Evolutionary conservation across 768 basidiomycete species (phyloP).

Genomic region (Kwoniella botswanensis): DNA sequence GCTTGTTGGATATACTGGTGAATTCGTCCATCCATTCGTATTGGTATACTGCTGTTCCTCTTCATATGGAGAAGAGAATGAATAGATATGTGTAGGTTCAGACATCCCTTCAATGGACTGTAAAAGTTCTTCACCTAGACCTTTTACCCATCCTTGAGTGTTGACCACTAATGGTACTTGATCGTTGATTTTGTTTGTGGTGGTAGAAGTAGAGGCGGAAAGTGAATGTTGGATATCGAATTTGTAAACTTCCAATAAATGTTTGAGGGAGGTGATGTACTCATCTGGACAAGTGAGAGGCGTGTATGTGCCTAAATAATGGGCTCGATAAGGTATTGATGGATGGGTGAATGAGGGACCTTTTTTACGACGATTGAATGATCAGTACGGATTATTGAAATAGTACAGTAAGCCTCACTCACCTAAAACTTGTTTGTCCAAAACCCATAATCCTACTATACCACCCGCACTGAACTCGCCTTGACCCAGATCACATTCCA

Average conservation of each 20-base stretch:
- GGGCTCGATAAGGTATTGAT: conserved; percentile 70
- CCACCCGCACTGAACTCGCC: conserved; percentile 90
- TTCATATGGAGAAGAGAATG: conserved; percentile 43
- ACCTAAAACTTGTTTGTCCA: conserved; percentile 77
- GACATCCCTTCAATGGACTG: conserved; percentile 71
- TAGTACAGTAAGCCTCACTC: conserved; percentile 16
- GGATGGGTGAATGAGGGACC: conserved; percentile 90
- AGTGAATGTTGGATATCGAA: conserved; percentile 65
- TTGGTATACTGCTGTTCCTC: background rate
- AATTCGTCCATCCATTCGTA: conserved; percentile 38
- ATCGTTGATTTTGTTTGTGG: background rate
- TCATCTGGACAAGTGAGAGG: conserved; percentile 76
- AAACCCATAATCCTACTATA: conserved; percentile 75
- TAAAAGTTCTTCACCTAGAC: conserved; percentile 82
- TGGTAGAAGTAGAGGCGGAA: conserved; percentile 44
- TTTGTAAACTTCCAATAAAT: conserved; percentile 64
- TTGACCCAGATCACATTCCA: conserved; percentile 93
- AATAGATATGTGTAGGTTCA: conserved; percentile 68
- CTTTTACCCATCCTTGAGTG: conserved; percentile 96
- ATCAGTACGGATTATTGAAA: background rate
- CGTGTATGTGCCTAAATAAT: conserved; percentile 79
- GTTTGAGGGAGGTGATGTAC: conserved; percentile 73
- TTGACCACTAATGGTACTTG: conserved; percentile 85
- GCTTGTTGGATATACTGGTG: conserved; percentile 21
- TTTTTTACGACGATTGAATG: conserved; percentile 47